Conservation (phyloP, 805 yeast species). For the Diddensiella caesifluorescens region DNA sequence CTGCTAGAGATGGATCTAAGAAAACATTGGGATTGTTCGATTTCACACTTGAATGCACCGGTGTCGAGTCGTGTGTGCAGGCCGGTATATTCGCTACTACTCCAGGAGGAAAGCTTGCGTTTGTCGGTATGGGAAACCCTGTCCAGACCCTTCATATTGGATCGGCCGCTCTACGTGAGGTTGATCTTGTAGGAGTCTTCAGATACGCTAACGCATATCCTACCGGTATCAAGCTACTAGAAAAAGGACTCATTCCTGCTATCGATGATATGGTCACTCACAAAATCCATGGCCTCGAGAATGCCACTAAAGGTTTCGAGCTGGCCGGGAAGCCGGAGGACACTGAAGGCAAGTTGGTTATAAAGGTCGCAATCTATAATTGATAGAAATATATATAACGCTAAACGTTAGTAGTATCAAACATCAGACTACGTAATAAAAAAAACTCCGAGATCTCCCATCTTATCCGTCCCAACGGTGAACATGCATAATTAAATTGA, state of each 20-base stretch:
- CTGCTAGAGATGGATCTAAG: slow-evolving; percentile 24
- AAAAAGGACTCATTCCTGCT: slow-evolving; percentile 21
- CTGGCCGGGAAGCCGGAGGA: slow-evolving; percentile 30
- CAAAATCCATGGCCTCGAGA: slow-evolving; percentile 27
- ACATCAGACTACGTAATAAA: too few relatives aligned
- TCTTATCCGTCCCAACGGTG: too few relatives aligned
- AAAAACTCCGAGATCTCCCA: too few relatives aligned
- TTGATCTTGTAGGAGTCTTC: slow-evolving; percentile 32
- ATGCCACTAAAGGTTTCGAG: slow-evolving; percentile 27
- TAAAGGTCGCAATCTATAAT: slow-evolving; percentile 25
- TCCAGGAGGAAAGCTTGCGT: slow-evolving; percentile 70
- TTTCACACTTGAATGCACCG: slow-evolving; percentile 71
- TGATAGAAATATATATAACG: slow-evolving; percentile 1
- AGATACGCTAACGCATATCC: slow-evolving; percentile 31
- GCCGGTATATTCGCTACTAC: slow-evolving; percentile 58
- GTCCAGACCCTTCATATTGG: slow-evolving; percentile 31
- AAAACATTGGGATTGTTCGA: slow-evolving; percentile 29
- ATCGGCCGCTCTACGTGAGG: slow-evolving; percentile 29
- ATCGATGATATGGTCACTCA: slow-evolving; percentile 29
- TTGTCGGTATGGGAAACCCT: slow-evolving; percentile 78
- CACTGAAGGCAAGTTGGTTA: slow-evolving; percentile 29
- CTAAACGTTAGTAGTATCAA: not conserved
- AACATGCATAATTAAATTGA: too few relatives aligned
- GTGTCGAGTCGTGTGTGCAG: slow-evolving; percentile 70
- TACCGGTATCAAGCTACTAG: slow-evolving; percentile 26